These are phyloP conservation scores for Cercospora janseana DNA, from an alignment of 2,329 filamentous ascomycete genomes.

Conservation along the genomic window DNA sequence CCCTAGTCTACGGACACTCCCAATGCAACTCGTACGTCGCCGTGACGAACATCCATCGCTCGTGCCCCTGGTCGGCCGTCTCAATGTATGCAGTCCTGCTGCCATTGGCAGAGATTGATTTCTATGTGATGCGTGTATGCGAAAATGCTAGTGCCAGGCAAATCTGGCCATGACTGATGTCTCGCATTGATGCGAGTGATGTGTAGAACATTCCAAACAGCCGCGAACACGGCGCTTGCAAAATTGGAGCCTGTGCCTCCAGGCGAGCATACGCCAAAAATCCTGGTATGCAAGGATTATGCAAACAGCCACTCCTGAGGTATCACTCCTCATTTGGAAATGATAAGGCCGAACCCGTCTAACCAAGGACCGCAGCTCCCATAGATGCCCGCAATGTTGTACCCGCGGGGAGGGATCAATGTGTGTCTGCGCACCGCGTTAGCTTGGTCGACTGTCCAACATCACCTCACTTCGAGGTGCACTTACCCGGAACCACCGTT, in stretches of 20 bases:
- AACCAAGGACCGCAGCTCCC: constrained; percentile 79
- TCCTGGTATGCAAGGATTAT: constrained; percentile 3
- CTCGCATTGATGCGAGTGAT: background rate
- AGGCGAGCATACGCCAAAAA: background rate
- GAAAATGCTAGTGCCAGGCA: constrained; percentile 2
- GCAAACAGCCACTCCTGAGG: background rate
- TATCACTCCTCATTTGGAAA: constrained; percentile 37
- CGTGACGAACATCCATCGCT: background rate
- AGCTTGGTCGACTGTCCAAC: constrained; percentile 27
- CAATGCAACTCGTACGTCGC: background rate
- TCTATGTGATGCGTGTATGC: background rate
- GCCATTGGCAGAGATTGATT: constrained; percentile 12
- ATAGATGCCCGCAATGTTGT: constrained; percentile 81
- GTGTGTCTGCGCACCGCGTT: constrained; percentile 61
- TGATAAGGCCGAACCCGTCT: constrained; percentile 81
- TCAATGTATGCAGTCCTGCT: constrained; percentile 16
- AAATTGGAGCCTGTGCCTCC: background rate
- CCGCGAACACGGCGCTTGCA: background rate
- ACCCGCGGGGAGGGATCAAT: constrained; percentile 84
- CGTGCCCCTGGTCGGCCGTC: background rate
- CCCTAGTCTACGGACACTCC: background rate
- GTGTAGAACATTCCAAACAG: too few relatives aligned
- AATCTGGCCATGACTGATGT: background rate
- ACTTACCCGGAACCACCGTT: constrained; percentile 79
- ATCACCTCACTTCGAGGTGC: background rate